Evolutionary conservation across 805 yeast species (phyloP).

Genomic region (Candida oleophila): DNA sequence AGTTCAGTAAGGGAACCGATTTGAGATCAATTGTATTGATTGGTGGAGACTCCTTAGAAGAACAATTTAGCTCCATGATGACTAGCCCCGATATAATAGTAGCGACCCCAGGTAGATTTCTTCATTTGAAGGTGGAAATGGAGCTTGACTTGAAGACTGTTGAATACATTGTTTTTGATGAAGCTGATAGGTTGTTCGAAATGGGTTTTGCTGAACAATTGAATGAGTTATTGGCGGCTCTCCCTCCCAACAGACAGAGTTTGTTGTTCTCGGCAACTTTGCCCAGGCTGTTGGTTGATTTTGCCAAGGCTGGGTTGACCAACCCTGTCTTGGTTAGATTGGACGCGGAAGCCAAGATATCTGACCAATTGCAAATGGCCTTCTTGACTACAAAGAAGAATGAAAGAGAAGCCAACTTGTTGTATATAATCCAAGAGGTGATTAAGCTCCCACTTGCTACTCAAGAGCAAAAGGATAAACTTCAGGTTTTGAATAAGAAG

Average conservation of each 20-base stretch:
- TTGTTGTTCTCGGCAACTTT: constrained; percentile 91
- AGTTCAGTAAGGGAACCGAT: constrained; percentile 81
- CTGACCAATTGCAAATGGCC: constrained; percentile 88
- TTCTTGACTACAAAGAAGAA: constrained; percentile 76
- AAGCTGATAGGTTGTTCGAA: constrained; percentile 95
- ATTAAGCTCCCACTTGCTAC: constrained; percentile 83
- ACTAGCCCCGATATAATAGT: constrained; percentile 90
- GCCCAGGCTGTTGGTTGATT: constrained; percentile 88
- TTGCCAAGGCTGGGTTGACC: constrained; percentile 93
- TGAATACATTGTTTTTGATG: constrained; percentile 93
- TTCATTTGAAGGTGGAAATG: constrained; percentile 97
- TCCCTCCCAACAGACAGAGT: constrained; percentile 84
- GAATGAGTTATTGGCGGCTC: constrained; percentile 79
- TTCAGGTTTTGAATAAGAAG: constrained; percentile 47
- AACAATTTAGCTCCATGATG: constrained; percentile 92
- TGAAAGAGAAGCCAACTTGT: constrained; percentile 87
- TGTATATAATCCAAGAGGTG: constrained; percentile 75
- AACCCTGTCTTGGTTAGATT: constrained; percentile 91
- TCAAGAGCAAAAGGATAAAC: constrained; percentile 58
- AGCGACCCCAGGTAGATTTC: constrained; percentile 97
- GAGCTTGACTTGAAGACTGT: constrained; percentile 75
- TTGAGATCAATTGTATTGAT: constrained; percentile 77
- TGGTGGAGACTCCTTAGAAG: constrained; percentile 99
- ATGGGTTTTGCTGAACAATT: constrained; percentile 94
- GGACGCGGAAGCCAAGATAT: constrained; percentile 88